Evolutionary conservation across 495 filamentous ascomycete species (phyloP).

Genomic region (Tuber calosporum): DNA sequence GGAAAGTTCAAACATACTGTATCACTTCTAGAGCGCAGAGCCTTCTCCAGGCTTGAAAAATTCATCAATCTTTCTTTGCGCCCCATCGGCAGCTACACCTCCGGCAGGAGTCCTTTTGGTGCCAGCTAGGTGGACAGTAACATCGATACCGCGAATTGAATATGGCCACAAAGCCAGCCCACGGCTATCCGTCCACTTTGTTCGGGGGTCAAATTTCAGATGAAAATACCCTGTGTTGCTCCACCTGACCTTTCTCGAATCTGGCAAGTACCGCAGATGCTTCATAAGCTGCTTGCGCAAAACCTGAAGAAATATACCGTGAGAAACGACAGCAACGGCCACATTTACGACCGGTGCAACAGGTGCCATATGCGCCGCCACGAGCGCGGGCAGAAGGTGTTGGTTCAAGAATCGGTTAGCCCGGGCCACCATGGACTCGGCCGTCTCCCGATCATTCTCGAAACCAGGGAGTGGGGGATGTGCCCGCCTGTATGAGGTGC

Average conservation of each 20-base stretch:
- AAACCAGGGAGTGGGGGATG: constrained; percentile 5
- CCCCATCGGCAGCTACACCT: constrained; percentile 62
- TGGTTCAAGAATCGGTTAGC: constrained; percentile 56
- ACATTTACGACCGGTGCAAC: constrained; percentile 24
- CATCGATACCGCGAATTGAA: constrained; percentile 54
- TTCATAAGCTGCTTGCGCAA: constrained; percentile 58
- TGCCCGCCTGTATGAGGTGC: constrained; percentile 47
- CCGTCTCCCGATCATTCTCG: constrained; percentile 49
- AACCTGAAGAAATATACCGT: constrained; percentile 67
- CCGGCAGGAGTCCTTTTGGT: constrained; percentile 75
- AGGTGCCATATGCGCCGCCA: constrained; percentile 32
- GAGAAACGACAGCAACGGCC: constrained; percentile 63
- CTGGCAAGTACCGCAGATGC: constrained; percentile 45
- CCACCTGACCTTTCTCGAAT: constrained; percentile 40
- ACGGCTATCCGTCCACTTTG: constrained; percentile 5
- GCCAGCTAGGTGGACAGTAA: constrained; percentile 59
- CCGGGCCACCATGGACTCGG: constrained; percentile 58
- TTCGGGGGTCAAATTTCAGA: constrained; percentile 14
- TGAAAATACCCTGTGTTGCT: constrained; percentile 29
- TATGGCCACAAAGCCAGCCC: constrained; percentile 27
- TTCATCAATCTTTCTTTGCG: constrained; percentile 61
- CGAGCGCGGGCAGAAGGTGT: constrained; percentile 54
- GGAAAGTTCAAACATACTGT: constrained; percentile 26
- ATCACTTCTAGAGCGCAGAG: constrained; percentile 6
- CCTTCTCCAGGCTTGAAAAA: constrained; percentile 52